Evolutionary conservation across 169 alveolate genomes (phyloP), one percentile per base, ranked within the genome.

Genomic region (Plasmodium yoelii): DNA sequence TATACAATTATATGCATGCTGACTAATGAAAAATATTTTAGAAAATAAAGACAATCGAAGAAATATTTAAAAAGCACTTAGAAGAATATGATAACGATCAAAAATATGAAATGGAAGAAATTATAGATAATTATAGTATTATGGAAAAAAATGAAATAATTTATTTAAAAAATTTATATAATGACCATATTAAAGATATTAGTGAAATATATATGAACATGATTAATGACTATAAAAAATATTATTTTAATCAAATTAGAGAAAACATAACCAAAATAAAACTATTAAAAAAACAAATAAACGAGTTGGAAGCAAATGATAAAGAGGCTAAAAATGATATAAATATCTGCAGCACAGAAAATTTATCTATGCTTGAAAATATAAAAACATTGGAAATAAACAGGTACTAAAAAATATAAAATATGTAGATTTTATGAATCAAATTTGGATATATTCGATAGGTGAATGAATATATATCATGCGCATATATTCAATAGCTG

Each of bases 81-180:
- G 67, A 75, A 47, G 68, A 47, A 18, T 75, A 61, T 42, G 88
- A 75, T 46, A 22, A 63, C 8, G 88, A 75, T 15, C 53, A 61
- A 56, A 75, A 75, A 26, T 73, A 75, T n/a, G 88, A 75, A 63
- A 49, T 75, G 75, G 73, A 61, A 18, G 88, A 75, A 57, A 75
- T 75, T 53, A 60, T 75, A 13, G 88, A 75, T 19, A 75, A 75
- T 75, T 75, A 75, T 55, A 63, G 15, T 18, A 51, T 75, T 22
- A 63, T 75, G 26, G 88, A 75, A 18, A 75, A 74, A 24, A 75
- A 75, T 44, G 88, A 75, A 61, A 63, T 75, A 60, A 75, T 63
- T 47, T 75, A 75, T 44, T 63, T 75, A 63, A 63, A 63, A 39
- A 75, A 75, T 67, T 34, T 75, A 24, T 75, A 75, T 67, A 75